A percentile compares a stretch with the other conserved stretches of the same genome.
These are phyloP conservation scores for Zopfia rhizophila DNA, from an alignment of 2,329 filamentous ascomycete species.

Conservation along the genomic window DNA sequence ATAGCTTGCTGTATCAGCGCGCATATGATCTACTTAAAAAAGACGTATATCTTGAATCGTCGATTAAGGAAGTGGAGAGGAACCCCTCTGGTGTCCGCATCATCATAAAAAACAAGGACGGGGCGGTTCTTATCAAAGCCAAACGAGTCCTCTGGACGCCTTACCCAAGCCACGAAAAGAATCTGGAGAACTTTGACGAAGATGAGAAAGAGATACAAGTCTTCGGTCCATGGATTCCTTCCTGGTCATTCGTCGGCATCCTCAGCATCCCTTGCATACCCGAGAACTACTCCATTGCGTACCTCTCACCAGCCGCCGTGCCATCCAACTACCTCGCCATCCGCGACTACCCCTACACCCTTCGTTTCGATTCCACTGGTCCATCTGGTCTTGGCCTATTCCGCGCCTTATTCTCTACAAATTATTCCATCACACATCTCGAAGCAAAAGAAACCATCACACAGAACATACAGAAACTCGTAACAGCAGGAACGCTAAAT, in stretches of 20 bases:
- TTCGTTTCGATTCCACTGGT: conserved; percentile 32
- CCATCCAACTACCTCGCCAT: conserved; percentile 27
- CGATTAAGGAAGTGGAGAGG: conserved; percentile 16
- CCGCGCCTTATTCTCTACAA: conserved; percentile 28
- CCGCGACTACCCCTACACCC: conserved; percentile 27
- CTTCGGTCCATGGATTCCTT: conserved; percentile 19
- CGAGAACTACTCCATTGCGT: conserved; percentile 28
- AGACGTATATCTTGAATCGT: conserved; percentile 23
- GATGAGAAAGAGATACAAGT: conserved; percentile 20
- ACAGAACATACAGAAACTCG: conserved; percentile 13
- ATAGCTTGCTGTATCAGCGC: conserved; percentile 34
- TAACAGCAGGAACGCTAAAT: conserved; percentile 18
- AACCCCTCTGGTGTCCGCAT: conserved; percentile 10
- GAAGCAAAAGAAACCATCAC: conserved; percentile 16
- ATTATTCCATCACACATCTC: conserved; percentile 17
- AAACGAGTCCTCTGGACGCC: conserved; percentile 31
- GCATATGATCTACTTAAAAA: conserved; percentile 27
- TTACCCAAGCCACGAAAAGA: conserved; percentile 15
- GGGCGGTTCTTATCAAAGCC: conserved; percentile 26
- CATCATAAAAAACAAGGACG: conserved; percentile 13
- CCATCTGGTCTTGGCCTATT: conserved; percentile 24
- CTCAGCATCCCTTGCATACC: conserved; percentile 30
- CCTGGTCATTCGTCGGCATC: conserved; percentile 26
- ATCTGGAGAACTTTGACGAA: conserved; percentile 22
- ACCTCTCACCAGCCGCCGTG: conserved; percentile 13